These are phyloP conservation scores for Pythium angustatum DNA, from an alignment of 352 stramenopile species.

Conservation along the genomic window DNA sequence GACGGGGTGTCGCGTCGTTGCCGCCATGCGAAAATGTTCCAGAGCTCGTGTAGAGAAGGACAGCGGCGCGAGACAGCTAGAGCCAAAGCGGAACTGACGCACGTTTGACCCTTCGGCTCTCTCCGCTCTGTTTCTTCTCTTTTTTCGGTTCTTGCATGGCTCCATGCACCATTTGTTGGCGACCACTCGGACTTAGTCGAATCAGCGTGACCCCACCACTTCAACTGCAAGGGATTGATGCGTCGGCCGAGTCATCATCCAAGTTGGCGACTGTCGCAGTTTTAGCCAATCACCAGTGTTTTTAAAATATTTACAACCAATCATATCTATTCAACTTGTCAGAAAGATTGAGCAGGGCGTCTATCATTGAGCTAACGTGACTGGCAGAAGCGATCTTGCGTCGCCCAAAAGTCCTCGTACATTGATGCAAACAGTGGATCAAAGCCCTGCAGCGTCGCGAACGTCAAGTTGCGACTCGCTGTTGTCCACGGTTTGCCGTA, in stretches of 20 bases:
- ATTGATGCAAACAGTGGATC: slow-evolving; percentile 18
- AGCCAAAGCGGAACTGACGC: slow-evolving; percentile 18
- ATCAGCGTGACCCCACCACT: not conserved
- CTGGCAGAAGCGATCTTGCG: slow-evolving; percentile 12
- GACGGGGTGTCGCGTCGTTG: slow-evolving; percentile 28
- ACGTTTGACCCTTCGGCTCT: not conserved
- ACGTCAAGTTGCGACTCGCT: not conserved
- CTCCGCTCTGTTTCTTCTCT: not conserved
- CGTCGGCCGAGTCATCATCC: slow-evolving; percentile 10
- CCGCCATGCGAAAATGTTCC: too few relatives aligned
- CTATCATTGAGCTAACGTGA: too few relatives aligned
- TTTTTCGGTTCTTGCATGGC: too few relatives aligned
- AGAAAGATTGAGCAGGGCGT: too few relatives aligned
- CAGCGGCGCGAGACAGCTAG: not conserved
- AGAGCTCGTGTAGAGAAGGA: not conserved
- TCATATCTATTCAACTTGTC: too few relatives aligned
- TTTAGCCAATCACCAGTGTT: slow-evolving; percentile 16
- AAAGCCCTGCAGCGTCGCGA: not conserved
- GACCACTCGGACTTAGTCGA: slow-evolving; percentile 11
- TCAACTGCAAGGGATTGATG: slow-evolving; percentile 11
- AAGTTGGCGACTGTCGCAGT: not conserved
- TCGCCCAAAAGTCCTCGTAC: slow-evolving; percentile 26
- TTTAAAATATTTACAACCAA: too few relatives aligned
- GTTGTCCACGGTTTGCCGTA: slow-evolving; percentile 17
- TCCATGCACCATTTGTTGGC: too few relatives aligned